Percentiles rank a stretch among this genome's conserved stretches.
phyloP scores from a whole-genome alignment of 1,139 yeast genomes.

The Yamadazyma triangularis region DNA sequence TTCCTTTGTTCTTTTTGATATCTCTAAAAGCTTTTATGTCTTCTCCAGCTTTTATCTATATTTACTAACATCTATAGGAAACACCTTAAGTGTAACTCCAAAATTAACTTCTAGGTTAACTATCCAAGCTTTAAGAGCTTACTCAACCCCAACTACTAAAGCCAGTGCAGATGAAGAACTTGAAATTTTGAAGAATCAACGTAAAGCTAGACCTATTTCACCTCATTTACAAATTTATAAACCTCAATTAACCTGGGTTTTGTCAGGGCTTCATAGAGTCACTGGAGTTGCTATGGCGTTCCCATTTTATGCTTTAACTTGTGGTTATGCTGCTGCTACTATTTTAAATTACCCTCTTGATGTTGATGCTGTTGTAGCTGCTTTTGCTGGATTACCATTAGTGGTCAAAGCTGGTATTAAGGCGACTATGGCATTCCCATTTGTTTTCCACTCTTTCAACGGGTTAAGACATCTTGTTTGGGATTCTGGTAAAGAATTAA shows the following conservation, averaged over 20 bases:
- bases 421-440: constrained; percentile 72
- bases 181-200: constrained; percentile 70
- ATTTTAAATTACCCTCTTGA: constrained; percentile 61
- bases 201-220: constrained; percentile 83
- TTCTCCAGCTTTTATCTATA: too few species aligned
- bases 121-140: neutral
- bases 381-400: constrained; percentile 57
- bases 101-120: neutral
- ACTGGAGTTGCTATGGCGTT: constrained; percentile 82
- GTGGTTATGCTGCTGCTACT: constrained; percentile 70
- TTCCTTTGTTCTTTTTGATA: too few species aligned
- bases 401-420: constrained; percentile 60
- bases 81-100: too few species aligned
- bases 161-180: constrained; percentile 64
- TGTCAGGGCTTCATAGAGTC: constrained; percentile 83
- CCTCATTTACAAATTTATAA: constrained; percentile 89
- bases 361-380: constrained; percentile 53
- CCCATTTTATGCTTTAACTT: constrained; percentile 72
- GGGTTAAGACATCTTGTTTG: constrained; percentile 91
- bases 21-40: too few species aligned
- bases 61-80: too few species aligned
- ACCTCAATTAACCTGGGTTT: constrained; percentile 80
- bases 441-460: constrained; percentile 79
- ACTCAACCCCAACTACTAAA: constrained; percentile 43
- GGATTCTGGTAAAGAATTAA: constrained; percentile 81